A percentile compares a stretch with the other conserved stretches of the same genome.
Evolutionary conservation across 1,139 yeast species (phyloP).

Genomic region (Candida sanyaensis): DNA sequence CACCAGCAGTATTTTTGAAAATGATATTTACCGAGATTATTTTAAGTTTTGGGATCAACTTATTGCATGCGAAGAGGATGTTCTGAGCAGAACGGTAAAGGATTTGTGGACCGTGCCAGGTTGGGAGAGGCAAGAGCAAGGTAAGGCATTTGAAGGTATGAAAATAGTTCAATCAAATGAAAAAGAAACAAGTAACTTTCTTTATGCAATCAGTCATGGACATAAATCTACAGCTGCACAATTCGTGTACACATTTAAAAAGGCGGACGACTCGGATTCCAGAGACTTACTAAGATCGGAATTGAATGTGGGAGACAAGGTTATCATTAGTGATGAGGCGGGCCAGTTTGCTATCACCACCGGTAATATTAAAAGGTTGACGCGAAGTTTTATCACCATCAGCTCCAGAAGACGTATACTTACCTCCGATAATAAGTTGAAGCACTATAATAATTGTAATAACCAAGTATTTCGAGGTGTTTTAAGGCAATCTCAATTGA

Average conservation of each 20-base stretch:
- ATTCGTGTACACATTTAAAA: conserved; percentile 49
- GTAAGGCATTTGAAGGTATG: conserved; percentile 45
- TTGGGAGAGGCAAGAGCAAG: conserved; percentile 54
- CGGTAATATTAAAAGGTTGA: conserved; percentile 55
- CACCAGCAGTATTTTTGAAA: conserved; percentile 51
- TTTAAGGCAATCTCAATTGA: conserved; percentile 22
- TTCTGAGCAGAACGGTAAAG: conserved; percentile 51
- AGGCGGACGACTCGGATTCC: not conserved
- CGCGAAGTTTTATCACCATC: conserved; percentile 38
- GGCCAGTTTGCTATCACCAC: conserved; percentile 77
- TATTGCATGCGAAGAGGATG: conserved; percentile 73
- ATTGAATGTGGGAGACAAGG: conserved; percentile 51
- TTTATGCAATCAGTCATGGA: conserved; percentile 8
- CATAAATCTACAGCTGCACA: conserved; percentile 17
- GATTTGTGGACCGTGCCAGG: conserved; percentile 73
- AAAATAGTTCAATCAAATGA: conserved; percentile 46
- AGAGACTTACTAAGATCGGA: conserved; percentile 33
- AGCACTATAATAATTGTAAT: conserved; percentile 40
- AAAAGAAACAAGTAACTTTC: conserved; percentile 5
- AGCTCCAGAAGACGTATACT: conserved; percentile 54
- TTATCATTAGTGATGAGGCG: conserved; percentile 74
- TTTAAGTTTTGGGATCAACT: conserved; percentile 73
- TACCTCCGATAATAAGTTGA: conserved; percentile 40
- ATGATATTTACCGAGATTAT: conserved; percentile 48
- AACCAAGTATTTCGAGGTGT: conserved; percentile 57